Conservation (phyloP, 257 asterid species). For the Solanum habrochaites region DNA sequence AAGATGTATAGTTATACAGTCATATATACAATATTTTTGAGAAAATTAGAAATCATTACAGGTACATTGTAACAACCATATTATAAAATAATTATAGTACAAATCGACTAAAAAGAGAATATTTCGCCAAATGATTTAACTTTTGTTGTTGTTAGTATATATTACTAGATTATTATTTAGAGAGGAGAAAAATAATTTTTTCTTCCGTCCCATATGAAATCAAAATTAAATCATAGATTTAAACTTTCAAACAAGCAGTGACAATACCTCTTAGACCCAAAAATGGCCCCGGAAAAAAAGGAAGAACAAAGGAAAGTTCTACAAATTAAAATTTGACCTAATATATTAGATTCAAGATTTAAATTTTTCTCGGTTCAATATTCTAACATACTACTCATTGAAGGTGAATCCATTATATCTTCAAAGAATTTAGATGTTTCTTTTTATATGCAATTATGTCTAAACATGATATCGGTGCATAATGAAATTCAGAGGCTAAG, state of each 20-base stretch:
- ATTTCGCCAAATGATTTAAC: background rate
- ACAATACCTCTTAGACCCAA: background rate
- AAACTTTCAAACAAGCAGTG: background rate
- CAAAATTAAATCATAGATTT: background rate
- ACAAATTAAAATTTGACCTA: background rate
- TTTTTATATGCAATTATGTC: too few species aligned
- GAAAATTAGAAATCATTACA: background rate
- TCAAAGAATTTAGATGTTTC: background rate
- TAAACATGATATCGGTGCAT: too few species aligned
- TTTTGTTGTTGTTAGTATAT: background rate
- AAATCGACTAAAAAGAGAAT: background rate
- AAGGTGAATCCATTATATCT: background rate
- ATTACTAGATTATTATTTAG: background rate
- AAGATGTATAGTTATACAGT: background rate
- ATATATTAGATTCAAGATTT: background rate
- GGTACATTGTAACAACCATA: background rate
- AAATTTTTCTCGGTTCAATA: background rate
- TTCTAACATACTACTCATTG: background rate
- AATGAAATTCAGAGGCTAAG: too few species aligned
- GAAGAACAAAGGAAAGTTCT: background rate
- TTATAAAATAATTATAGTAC: background rate
- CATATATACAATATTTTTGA: background rate
- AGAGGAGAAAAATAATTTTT: background rate
- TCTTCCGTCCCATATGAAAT: background rate
- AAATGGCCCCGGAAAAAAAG: background rate